Base-by-base conservation (phyloP, 768 basidiomycete species). In the Leucogyrophana mollusca region DNA sequence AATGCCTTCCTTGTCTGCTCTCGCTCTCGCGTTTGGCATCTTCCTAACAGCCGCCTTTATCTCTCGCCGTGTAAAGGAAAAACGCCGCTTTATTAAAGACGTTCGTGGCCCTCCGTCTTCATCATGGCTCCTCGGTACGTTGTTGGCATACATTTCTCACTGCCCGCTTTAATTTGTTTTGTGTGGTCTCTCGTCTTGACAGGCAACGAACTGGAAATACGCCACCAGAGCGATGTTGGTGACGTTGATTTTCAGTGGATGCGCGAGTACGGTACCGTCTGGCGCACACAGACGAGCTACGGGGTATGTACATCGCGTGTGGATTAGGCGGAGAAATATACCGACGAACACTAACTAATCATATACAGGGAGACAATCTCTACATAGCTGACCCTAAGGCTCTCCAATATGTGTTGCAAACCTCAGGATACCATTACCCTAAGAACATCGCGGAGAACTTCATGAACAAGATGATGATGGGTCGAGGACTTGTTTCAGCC, bases 1-100 rank as follows among this genome's bases (percentile, higher is more conserved):
- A n/a, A n/a, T n/a, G n/a, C n/a, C n/a, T n/a, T n/a, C n/a, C n/a
- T n/a, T n/a, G n/a, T n/a, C n/a, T n/a, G n/a, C n/a, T n/a, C 27
- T 30, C 13, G 27, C 27, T 30, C 13, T 30, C 27, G 6, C 7
- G 6, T 30, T 62, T 85, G 40, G 64, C 71, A 18, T 54, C 73
- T 13, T 82, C 87, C 56, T 70, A 67, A 40, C 72, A 76, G 1
- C 72, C 80, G 2, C 82, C 82, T 9, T 87, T 2, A 69, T 87
- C 11, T 73, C 78, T 45, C 68, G 69, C 40, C 68, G 78, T 25
- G 79, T 76, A 7, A 78, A 73, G 53, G 85, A 86, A 56, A 38
- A 34, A 25, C 49, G 46, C 17, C 4, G 36, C 16, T 46, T n/a
- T 23, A 22, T 51, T n/a, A 41, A 41, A 40, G 46, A 51, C 21